Conservation (phyloP, 345 rosid genomes). For the Schrenkiella parvula region DNA sequence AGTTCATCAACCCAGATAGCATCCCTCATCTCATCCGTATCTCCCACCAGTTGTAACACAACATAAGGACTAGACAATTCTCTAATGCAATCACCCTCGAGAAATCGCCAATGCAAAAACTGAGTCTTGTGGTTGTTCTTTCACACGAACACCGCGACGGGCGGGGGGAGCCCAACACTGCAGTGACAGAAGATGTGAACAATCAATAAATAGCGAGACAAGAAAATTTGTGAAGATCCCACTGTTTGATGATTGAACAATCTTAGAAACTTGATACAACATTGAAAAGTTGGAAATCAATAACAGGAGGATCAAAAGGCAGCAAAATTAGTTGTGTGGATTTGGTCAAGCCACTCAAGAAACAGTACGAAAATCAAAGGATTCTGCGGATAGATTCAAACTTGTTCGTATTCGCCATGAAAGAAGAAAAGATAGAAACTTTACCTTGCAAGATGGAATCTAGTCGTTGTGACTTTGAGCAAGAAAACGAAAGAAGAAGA, state of each 20-base stretch:
- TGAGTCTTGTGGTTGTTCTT: not conserved
- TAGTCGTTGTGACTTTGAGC: constrained; percentile 4
- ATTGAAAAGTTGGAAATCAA: not conserved
- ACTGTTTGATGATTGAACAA: not conserved
- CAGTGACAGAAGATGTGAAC: not conserved
- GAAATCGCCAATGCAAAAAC: not conserved
- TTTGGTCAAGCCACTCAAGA: not conserved
- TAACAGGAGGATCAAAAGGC: too few species aligned
- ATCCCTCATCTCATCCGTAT: constrained; percentile 92
- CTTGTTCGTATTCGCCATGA: not conserved
- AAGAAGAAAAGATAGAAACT: not conserved
- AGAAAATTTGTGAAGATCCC: not conserved
- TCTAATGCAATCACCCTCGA: not conserved
- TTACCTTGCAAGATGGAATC: constrained; percentile 35
- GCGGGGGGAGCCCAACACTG: not conserved
- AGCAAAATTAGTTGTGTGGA: not conserved
- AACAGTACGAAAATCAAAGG: not conserved
- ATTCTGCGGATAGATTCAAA: not conserved
- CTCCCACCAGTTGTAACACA: constrained; percentile 49
- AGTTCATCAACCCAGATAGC: constrained; percentile 76
- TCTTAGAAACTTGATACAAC: not conserved
- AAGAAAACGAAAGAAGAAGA: constrained; percentile 2
- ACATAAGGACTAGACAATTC: constrained; percentile 34
- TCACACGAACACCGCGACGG: too few species aligned
- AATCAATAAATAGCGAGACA: not conserved